These are phyloP conservation scores for Corylus avellana DNA, from an alignment of 306 rosid species.

Conservation along the genomic window DNA sequence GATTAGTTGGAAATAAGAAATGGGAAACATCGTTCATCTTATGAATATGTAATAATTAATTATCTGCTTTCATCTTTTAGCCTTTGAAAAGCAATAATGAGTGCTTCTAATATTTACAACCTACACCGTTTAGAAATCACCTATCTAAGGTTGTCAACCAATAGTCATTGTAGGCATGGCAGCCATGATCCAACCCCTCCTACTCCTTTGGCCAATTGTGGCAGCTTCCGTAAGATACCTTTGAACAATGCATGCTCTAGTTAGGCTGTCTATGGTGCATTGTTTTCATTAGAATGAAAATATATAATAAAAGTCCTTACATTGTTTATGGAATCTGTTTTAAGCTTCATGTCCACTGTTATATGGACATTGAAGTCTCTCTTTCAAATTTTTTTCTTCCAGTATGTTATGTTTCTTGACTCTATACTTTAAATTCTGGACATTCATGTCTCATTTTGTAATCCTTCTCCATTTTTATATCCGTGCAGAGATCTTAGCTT, in stretches of 20 bases:
- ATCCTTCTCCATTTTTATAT: too few relatives aligned
- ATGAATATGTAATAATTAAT: background rate
- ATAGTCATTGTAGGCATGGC: background rate
- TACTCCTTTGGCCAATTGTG: background rate
- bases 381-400: too few relatives aligned
- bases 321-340: background rate
- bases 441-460: too few relatives aligned
- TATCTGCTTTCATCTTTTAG: background rate
- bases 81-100: background rate
- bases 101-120: background rate
- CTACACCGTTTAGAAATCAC: background rate
- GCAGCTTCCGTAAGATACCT: background rate
- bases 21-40: background rate
- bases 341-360: background rate
- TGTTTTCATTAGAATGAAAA: too few relatives aligned
- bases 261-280: background rate
- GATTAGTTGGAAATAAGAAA: background rate
- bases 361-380: background rate
- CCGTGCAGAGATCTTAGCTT: slow-evolving; percentile 34
- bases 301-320: too few relatives aligned
- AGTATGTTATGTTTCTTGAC: too few relatives aligned
- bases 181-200: background rate
- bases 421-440: too few relatives aligned
- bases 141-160: background rate
- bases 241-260: background rate